phyloP scores from a whole-genome alignment of 305 asterid genomes.

The Fraxinus latifolia region DNA sequence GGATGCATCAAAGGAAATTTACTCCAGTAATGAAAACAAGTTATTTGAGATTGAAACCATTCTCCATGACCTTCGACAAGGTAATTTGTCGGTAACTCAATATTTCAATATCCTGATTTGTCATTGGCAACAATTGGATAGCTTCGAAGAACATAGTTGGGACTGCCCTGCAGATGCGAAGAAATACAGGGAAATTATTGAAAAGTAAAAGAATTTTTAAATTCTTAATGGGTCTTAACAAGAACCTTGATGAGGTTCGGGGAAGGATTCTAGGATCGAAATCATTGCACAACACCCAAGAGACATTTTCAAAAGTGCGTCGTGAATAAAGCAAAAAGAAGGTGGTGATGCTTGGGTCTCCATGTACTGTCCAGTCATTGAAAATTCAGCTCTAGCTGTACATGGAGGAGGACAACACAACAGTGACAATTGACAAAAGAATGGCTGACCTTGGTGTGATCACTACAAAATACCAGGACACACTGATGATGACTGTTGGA shows the following conservation, averaged over 20 bases:
- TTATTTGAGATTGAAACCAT: background rate
- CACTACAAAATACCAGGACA: background rate
- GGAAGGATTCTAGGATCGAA: background rate
- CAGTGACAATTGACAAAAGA: background rate
- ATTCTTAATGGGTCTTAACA: background rate
- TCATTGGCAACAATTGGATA: background rate
- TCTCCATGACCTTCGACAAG: background rate
- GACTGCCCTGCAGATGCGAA: background rate
- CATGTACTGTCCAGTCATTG: background rate
- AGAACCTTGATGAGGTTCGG: background rate
- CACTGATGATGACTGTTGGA: background rate
- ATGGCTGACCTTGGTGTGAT: background rate
- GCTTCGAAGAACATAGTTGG: background rate
- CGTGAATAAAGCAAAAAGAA: background rate
- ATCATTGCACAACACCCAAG: background rate
- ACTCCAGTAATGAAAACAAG: conserved; percentile 6
- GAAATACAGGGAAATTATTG: background rate
- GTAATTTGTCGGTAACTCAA: background rate
- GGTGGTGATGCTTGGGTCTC: background rate
- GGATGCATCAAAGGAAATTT: conserved; percentile 7
- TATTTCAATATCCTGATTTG: background rate
- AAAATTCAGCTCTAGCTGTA: background rate
- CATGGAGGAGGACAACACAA: background rate
- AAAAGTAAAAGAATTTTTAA: background rate
- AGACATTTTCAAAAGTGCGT: background rate